phyloP scores from a whole-genome alignment of 495 filamentous ascomycete species.

The Hypoxylon trugodes region DNA sequence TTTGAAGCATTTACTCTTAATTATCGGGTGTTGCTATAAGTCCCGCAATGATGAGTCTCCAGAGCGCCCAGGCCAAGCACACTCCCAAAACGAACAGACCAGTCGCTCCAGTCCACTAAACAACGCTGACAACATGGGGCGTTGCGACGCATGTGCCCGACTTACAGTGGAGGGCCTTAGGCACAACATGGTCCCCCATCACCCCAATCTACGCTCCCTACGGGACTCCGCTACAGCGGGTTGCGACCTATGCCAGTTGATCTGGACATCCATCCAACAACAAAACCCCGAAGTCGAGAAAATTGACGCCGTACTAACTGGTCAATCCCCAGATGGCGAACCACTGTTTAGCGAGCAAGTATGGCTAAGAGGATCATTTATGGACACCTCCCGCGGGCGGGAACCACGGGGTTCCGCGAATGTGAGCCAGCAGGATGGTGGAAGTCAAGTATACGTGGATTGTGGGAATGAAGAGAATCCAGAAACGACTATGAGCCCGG shows the following conservation, averaged over 20 bases:
- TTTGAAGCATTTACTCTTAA: too few species aligned
- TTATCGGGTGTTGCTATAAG: too few species aligned
- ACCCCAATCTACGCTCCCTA: conserved; percentile 27
- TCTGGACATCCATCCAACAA: conserved; percentile 13
- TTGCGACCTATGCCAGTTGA: conserved; percentile 26
- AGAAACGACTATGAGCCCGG: not conserved
- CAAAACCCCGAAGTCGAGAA: not conserved
- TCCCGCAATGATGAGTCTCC: too few species aligned
- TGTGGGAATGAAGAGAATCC: conserved; percentile 16
- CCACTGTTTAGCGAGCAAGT: conserved; percentile 20
- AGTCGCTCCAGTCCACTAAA: too few species aligned
- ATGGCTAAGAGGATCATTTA: conserved; percentile 11
- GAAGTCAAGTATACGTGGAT: conserved; percentile 11
- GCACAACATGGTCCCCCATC: not conserved
- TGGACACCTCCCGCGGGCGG: not conserved
- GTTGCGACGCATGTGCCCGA: conserved; percentile 16
- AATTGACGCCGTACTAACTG: conserved; percentile 22
- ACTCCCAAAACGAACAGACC: too few species aligned
- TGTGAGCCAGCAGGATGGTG: not conserved
- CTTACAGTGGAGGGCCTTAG: conserved; percentile 17
- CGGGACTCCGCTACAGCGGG: conserved; percentile 22
- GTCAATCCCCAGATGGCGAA: not conserved
- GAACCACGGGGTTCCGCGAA: too few species aligned
- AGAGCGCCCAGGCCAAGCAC: too few species aligned
- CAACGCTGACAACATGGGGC: conserved; percentile 12